Evolutionary conservation across 768 basidiomycete genomes (phyloP), one percentile per base, ranked within the genome.

Genomic region (Podaxis sp.): DNA sequence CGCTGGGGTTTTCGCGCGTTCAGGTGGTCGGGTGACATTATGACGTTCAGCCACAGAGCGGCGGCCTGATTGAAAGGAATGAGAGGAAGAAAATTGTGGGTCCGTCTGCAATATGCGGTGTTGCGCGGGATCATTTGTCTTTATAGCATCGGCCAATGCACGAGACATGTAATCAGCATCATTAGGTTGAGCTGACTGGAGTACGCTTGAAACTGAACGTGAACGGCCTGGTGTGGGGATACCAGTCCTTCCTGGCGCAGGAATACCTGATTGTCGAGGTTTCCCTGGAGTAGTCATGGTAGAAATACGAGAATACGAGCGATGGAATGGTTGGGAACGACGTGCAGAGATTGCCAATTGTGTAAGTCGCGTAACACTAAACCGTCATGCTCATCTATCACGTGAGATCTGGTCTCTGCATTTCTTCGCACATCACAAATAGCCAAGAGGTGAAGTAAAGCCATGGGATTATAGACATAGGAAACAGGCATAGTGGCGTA

Each of bases 121-220:
- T 46, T 83, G 82, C 16, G 88, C 83, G 40, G 91, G 91, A 69
- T 93, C 88, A 66, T 93, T 91, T 56, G 89, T 83, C 69, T 81
- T 88, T 70, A 93, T 84, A 28, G 91, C 91, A 64, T 91, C 90
- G 46, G 80, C 84, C 64, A 93, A 87, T n/a, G 90, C 87, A 66
- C 82, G 83, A 50, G 84, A 80, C 68, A 87, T 83, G 63, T 80
- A 85, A 51, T 88, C 84, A 57, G 76, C 74, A 66, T 87, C 82
- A 28, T 71, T 66, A 36, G 73, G 64, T 35, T 67, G 64, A 23
- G 72, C 67, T 37, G 75, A 74, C 47, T 78, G 75, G 54, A 71
- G 60, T 18, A 79, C 77, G 59, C 72, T 80, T 10, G 89, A 89
- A n/a, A 81, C 72, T 16, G 90, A 88, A 62, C 89, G 83, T 50